Conservation (phyloP, 345 rosid genomes). For the Linum tenue region DNA sequence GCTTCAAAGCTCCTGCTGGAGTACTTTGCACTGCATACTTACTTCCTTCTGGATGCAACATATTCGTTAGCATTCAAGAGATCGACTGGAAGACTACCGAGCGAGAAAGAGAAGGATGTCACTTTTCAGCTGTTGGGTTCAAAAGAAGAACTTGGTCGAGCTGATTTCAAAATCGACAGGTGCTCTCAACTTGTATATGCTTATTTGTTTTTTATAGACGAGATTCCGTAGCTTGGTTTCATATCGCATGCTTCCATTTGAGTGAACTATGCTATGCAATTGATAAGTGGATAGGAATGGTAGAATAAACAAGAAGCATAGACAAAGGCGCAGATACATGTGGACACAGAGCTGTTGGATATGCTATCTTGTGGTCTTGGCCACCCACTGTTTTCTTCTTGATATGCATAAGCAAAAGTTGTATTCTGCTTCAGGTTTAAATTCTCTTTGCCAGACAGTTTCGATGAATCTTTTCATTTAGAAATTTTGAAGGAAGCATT, state of each 20-base stretch:
- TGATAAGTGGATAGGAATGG: not conserved
- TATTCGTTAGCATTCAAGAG: constrained; percentile 45
- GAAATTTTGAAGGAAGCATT: constrained; percentile 80
- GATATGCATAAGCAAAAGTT: not conserved
- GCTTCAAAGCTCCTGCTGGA: constrained; percentile 77
- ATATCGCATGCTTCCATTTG: not conserved
- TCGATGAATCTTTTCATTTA: constrained; percentile 63
- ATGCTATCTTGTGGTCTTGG: not conserved
- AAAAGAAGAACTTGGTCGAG: constrained; percentile 37
- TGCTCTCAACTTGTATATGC: constrained; percentile 15
- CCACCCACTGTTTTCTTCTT: not conserved
- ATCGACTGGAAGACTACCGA: constrained; percentile 36
- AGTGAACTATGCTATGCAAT: not conserved
- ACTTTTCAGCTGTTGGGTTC: constrained; percentile 36
- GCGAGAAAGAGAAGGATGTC: constrained; percentile 34
- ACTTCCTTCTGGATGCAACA: constrained; percentile 79
- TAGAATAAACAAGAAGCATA: not conserved
- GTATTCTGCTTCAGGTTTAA: constrained; percentile 40
- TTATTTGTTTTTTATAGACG: too few relatives aligned
- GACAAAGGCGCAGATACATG: not conserved
- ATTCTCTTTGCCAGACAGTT: constrained; percentile 35
- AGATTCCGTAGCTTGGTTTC: not conserved
- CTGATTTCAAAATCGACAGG: constrained; percentile 45
- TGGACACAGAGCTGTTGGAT: not conserved
- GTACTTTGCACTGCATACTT: constrained; percentile 79